Percentiles rank a stretch among this genome's conserved stretches.
These are phyloP conservation scores for Boletus subluridellus DNA, from an alignment of 1,284 basidiomycete genomes.

Conservation along the genomic window DNA sequence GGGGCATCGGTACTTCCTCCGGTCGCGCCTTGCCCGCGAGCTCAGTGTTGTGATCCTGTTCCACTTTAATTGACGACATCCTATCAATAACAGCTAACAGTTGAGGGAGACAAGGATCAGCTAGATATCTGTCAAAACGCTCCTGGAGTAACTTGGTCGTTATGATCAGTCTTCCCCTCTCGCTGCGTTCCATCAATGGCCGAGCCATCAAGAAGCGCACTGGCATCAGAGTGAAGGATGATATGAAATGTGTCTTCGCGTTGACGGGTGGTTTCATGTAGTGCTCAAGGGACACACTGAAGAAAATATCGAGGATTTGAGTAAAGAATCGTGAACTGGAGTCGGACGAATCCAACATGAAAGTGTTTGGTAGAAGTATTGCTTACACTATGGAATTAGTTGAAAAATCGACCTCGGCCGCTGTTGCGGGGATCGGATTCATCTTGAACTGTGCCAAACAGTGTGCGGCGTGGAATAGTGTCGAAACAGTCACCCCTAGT, in stretches of 20 bases:
- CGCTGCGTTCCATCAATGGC: slow-evolving; percentile 7
- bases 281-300: slow-evolving; percentile 21
- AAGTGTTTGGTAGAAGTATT: neutral
- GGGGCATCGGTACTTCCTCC: neutral
- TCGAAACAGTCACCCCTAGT: slow-evolving; percentile 17
- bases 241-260: slow-evolving; percentile 20
- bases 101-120: slow-evolving; percentile 18
- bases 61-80: neutral
- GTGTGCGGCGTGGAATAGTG: slow-evolving; percentile 23
- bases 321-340: neutral
- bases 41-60: neutral
- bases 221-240: slow-evolving; percentile 13
- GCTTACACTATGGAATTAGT: slow-evolving; percentile 15
- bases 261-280: slow-evolving; percentile 21
- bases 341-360: neutral
- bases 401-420: slow-evolving; percentile 22
- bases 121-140: slow-evolving; percentile 15
- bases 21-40: neutral
- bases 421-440: slow-evolving; percentile 17
- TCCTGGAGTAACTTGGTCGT: slow-evolving; percentile 15
- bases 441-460: slow-evolving; percentile 21
- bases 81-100: neutral
- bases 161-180: slow-evolving; percentile 16
- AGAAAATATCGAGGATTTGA: neutral
- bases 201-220: slow-evolving; percentile 19